Evolutionary conservation across 2,329 filamentous ascomycete species (phyloP).

Genomic region (Fusarium devonianum): DNA sequence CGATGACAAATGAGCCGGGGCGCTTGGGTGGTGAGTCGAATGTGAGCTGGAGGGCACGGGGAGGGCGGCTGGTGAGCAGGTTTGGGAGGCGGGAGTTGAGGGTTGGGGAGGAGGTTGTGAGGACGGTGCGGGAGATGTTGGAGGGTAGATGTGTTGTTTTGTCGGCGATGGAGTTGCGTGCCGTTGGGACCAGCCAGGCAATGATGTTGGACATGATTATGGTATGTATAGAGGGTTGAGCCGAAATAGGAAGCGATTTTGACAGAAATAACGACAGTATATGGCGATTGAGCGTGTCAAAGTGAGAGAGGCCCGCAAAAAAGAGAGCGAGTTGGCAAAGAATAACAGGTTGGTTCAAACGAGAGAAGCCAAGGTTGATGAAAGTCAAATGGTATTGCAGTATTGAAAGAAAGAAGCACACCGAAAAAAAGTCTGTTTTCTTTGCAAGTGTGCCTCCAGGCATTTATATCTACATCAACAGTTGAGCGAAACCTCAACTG

Average conservation of each 20-base stretch:
- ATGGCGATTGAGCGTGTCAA: conserved; percentile 4
- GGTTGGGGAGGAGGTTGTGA: conserved; percentile 34
- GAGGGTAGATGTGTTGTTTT: conserved; percentile 44
- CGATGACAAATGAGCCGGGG: conserved; percentile 49
- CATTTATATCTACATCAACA: conserved; percentile 32
- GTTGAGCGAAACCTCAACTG: not conserved
- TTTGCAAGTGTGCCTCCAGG: not conserved
- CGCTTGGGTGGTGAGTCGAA: conserved; percentile 46
- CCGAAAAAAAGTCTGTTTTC: conserved; percentile 24
- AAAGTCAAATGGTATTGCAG: not conserved
- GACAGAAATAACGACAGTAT: conserved; percentile 17
- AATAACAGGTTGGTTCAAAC: conserved; percentile 31
- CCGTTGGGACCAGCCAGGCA: conserved; percentile 51
- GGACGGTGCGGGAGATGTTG: conserved; percentile 42
- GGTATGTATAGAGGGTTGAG: not conserved
- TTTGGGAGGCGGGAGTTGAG: conserved; percentile 43
- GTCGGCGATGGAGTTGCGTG: conserved; percentile 45
- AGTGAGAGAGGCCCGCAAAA: conserved; percentile 20
- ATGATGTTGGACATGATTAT: conserved; percentile 44
- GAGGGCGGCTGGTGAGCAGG: conserved; percentile 38
- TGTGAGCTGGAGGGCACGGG: conserved; percentile 46
- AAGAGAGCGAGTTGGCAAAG: conserved; percentile 15
- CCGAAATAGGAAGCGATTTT: conserved; percentile 3
- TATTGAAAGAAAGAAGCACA: conserved; percentile 19
- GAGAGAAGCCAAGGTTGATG: conserved; percentile 32